Evolutionary conservation across 1,284 basidiomycete species (phyloP), one percentile per base, ranked within the genome.

Genomic region (Trichosporon coremiiforme): DNA sequence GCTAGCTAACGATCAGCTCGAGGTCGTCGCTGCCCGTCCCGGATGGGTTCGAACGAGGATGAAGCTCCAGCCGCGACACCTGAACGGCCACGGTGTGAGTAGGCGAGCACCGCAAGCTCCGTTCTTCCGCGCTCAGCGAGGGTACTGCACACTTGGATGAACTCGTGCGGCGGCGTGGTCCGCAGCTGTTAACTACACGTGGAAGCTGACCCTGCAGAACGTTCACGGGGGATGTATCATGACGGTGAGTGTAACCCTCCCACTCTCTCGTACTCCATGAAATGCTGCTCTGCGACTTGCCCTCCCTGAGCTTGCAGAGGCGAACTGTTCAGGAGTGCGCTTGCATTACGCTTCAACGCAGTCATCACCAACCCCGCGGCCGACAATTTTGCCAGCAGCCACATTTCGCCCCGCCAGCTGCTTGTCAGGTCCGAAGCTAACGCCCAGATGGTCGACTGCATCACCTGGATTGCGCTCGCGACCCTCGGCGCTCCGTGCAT

Each of bases 21-120:
- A 69, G 64, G 53, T 73, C 25, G 45, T 73, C 60, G 72, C 69
- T 4, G 72, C 72, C 15, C 66, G 70, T 15, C 72, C 72, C 13
- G 70, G 72, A 6, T 67, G 9, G 9, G 66, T 69, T 17, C 13
- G 22, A n/a, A 53, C 60, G 35, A 38, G 50, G 9, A 41, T 73
- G 35, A 66, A 45, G n/a, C 15, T 68, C 31, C 36, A 60, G 64
- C 36, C 53, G 62, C 63, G 68, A 15, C 66, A 73, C 55, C 38
- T 70, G 25, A 73, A 73, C 65, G 22, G 60, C 57, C 41, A 67
- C 13, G 69, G 69, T 13, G 71, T 72, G 66, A 57, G 70, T 50
- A 47, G 25, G 25, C 25, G 25, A 25, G 25, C 25, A 25, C 25
- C 25, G 25, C 25, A 25, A 25, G 25, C 25, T 25, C 25, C 25